Percentiles rank a stretch among this genome's conserved stretches.
Evolutionary conservation across 1,139 yeast genomes (phyloP).

Genomic region (Citeromyces hawaiiensis): DNA sequence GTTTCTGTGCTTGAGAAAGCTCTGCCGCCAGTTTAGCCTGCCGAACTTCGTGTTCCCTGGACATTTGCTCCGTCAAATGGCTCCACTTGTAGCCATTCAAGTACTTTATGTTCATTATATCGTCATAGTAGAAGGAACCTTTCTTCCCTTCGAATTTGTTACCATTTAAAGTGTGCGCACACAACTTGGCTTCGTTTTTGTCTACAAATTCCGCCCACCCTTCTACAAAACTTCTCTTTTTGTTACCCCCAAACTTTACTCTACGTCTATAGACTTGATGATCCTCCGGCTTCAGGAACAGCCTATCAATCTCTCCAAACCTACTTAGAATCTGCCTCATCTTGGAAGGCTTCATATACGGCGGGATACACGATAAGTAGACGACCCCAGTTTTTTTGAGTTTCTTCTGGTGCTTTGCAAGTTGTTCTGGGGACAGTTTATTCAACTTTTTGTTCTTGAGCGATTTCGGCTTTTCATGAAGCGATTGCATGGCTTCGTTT

Average conservation of each 20-base stretch:
- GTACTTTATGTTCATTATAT: conserved; percentile 80
- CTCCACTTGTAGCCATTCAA: conserved; percentile 91
- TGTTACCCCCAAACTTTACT: conserved; percentile 87
- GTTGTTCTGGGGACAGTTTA: conserved; percentile 35
- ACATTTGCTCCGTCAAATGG: conserved; percentile 86
- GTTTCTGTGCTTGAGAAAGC: conserved; percentile 74
- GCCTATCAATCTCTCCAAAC: conserved; percentile 78
- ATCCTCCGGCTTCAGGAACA: conserved; percentile 83
- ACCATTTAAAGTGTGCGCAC: conserved; percentile 80
- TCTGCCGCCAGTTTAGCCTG: conserved; percentile 82
- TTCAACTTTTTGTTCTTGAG: conserved; percentile 22
- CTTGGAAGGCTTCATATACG: conserved; percentile 93
- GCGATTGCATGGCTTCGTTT: conserved; percentile 8
- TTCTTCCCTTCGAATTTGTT: conserved; percentile 87
- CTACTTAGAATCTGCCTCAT: conserved; percentile 65
- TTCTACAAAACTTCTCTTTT: conserved; percentile 76
- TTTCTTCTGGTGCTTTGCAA: conserved; percentile 43
- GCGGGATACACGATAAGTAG: conserved; percentile 82
- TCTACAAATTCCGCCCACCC: conserved; percentile 94
- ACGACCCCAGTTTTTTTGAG: conserved; percentile 79
- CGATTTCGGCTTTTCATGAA: conserved; percentile 5
- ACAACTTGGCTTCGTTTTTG: conserved; percentile 79
- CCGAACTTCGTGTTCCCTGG: conserved; percentile 79
- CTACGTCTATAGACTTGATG: conserved; percentile 49
- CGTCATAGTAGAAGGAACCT: conserved; percentile 88